Evolutionary conservation across 139 green algal species (phyloP).

Genomic region (Auxenochlorella pyrenoidosa): DNA sequence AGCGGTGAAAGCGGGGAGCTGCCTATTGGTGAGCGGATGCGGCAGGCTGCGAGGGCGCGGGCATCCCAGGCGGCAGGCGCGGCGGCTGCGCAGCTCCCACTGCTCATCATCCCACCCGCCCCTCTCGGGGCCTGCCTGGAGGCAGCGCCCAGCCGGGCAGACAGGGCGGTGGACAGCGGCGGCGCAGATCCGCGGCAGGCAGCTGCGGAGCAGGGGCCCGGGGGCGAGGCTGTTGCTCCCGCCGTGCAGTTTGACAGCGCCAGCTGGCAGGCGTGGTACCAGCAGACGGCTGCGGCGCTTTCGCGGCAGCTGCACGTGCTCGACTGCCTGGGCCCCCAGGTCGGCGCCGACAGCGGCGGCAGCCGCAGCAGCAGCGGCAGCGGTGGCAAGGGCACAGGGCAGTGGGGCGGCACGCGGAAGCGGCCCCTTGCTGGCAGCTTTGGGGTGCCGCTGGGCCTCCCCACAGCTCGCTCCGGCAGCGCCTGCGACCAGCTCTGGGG

Average conservation of each 20-base stretch:
- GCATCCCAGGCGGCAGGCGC: constrained; percentile 7
- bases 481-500: constrained; percentile 1
- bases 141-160: neutral
- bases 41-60: neutral
- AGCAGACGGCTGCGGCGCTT: neutral
- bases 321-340: neutral
- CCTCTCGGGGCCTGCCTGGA: neutral
- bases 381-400: no score
- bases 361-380: neutral
- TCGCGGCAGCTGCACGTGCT: constrained; percentile 10
- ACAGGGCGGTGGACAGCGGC: no score
- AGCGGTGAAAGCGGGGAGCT: neutral
- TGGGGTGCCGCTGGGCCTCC: constrained; percentile 17
- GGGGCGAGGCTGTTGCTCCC: neutral
- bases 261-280: constrained; percentile 21
- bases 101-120: constrained; percentile 12
- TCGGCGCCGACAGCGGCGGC: neutral
- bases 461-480: neutral
- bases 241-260: neutral
- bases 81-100: constrained; percentile 37
- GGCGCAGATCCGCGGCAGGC: neutral
- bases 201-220: neutral
- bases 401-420: neutral
- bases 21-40: constrained; percentile 15
- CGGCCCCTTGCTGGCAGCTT: constrained; percentile 5